Evolutionary conservation across 805 yeast species (phyloP).

Genomic region (Saccharomycopsis malanga): DNA sequence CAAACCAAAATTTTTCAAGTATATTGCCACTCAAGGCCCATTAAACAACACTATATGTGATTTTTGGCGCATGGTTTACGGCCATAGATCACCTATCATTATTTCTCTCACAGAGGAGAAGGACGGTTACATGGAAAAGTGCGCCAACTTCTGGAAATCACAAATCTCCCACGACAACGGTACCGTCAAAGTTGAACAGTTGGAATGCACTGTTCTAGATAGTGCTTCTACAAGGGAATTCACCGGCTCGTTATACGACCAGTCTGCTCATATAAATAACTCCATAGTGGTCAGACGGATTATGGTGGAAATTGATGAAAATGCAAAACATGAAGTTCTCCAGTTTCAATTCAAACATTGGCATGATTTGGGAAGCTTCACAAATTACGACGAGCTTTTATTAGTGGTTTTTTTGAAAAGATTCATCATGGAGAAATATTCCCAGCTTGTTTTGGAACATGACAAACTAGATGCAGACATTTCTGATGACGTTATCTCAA

Average conservation of each 20-base stretch:
- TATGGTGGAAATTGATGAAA: slow-evolving; percentile 31
- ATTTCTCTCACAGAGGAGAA: slow-evolving; percentile 67
- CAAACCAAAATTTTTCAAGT: slow-evolving; percentile 24
- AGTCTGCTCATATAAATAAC: slow-evolving; percentile 22
- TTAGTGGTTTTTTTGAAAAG: slow-evolving; percentile 12
- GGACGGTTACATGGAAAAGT: slow-evolving; percentile 76
- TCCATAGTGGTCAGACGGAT: slow-evolving; percentile 38
- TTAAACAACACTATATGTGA: slow-evolving; percentile 64
- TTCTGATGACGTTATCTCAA: background rate
- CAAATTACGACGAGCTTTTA: slow-evolving; percentile 31
- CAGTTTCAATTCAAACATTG: slow-evolving; percentile 78
- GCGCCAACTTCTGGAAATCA: slow-evolving; percentile 73
- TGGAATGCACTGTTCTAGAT: slow-evolving; percentile 3
- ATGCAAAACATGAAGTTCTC: slow-evolving; percentile 39
- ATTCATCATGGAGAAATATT: background rate
- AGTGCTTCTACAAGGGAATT: background rate
- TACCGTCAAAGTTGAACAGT: slow-evolving; percentile 17
- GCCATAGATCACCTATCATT: slow-evolving; percentile 57
- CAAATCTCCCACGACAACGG: slow-evolving; percentile 40
- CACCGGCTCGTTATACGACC: background rate
- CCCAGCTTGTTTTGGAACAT: background rate
- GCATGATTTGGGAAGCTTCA: slow-evolving; percentile 73
- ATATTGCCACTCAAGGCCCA: slow-evolving; percentile 92
- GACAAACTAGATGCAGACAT: background rate
- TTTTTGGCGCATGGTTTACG: slow-evolving; percentile 73